Conservation (phyloP, 257 asterid genomes). For the Mentha longifolia region DNA sequence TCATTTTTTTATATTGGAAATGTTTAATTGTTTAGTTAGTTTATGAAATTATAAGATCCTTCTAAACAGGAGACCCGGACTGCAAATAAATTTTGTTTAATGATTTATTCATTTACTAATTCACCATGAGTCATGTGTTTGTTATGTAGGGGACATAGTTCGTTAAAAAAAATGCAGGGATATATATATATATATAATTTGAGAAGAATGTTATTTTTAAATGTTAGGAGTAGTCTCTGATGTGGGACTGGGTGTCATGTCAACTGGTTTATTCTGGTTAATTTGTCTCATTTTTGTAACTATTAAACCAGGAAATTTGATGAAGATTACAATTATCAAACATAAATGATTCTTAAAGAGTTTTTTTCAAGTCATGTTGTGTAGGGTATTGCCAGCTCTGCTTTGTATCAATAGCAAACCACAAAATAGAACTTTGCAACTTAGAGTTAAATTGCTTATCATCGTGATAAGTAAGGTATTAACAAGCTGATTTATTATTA, state of each 20-base stretch:
- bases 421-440: background rate
- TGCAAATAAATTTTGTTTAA: background rate
- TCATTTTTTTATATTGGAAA: too few species aligned
- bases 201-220: background rate
- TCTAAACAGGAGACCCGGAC: background rate
- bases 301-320: slow-evolving; percentile 6
- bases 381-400: background rate
- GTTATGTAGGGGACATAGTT: background rate
- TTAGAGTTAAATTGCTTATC: background rate
- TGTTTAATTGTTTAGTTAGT: background rate
- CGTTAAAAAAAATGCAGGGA: too few species aligned
- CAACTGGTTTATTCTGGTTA: slow-evolving; percentile 11
- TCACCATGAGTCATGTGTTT: background rate
- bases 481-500: background rate
- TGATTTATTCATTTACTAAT: background rate
- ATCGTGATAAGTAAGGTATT: background rate
- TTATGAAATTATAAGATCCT: background rate
- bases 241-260: background rate
- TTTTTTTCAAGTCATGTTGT: slow-evolving; percentile 9
- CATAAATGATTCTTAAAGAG: background rate
- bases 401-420: background rate
- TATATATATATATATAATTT: background rate
- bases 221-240: background rate
- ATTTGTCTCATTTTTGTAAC: background rate
- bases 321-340: background rate